Evolutionary conservation across 2,329 filamentous ascomycete genomes (phyloP), one percentile per base, ranked within the genome.

Genomic region (Rutstroemia sydowiana): DNA sequence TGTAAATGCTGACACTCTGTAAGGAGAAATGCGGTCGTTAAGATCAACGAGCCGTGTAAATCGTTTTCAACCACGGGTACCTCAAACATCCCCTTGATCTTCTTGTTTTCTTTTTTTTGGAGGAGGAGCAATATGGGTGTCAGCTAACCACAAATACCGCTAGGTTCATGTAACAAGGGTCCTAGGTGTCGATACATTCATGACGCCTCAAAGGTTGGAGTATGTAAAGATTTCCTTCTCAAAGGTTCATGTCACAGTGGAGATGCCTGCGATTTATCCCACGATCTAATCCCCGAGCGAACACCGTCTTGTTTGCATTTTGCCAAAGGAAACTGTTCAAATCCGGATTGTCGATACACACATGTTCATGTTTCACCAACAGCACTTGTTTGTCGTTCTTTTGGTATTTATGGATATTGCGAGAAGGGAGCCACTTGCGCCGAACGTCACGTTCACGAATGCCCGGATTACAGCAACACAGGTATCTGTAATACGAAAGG

Each of bases 391-490:
- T 98, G 93, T 72, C 80, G 83, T 61, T 72, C 81, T 18, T 97
- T 98, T 73, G 92, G 88, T 26, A 81, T 83, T 49, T 79, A 91
- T 64, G 92, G 93, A 48, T 97, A 90, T 70, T 97, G 93, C 73
- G 84, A 87, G 56, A 87, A 87, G 67, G 93, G 92, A 55, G 77
- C 78, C 51, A 71, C 76, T 51, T 97, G 93, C 70, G 71, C 80
- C 55, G 82, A 93, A 58, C 85, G 90, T 55, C 93, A 98, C 73
- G 85, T 92, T 53, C 85, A 86, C 71, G 92, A 97, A 70, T 97
- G 93, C 70, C 92, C 93, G 57, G 87, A 95, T 68, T 96, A 95
- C 74, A 88, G 88, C 77, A 95, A 95, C 71, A 88, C 81, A 55
- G 92, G 92, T 63, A 75, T 76, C 57, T 98, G 93, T 79, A 83